phyloP scores from a whole-genome alignment of 441 rosid species.

The Mallotus repandus region DNA sequence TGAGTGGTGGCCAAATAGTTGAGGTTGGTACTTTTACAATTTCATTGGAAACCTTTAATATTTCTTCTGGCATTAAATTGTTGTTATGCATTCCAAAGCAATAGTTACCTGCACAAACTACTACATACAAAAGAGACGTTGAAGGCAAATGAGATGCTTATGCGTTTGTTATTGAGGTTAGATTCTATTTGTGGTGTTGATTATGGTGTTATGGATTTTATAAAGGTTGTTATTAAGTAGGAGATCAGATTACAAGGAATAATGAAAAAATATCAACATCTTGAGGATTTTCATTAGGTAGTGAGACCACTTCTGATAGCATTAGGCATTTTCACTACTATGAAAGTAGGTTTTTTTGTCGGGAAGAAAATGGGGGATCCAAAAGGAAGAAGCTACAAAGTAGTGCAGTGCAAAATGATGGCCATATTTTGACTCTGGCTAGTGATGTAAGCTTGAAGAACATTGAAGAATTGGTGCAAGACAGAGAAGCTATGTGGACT shows the following conservation, averaged over 20 bases:
- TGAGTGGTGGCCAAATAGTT: slow-evolving; percentile 70
- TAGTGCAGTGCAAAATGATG: slow-evolving; percentile 29
- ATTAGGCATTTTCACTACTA: slow-evolving; percentile 59
- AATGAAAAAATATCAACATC: slow-evolving; percentile 70
- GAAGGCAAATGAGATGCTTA: slow-evolving; percentile 52
- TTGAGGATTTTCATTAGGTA: slow-evolving; percentile 92
- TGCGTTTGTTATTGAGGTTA: slow-evolving; percentile 51
- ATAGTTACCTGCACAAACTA: not conserved
- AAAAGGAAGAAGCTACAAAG: slow-evolving; percentile 38
- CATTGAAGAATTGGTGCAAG: slow-evolving; percentile 53
- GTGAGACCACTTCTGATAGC: slow-evolving; percentile 77
- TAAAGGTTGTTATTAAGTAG: slow-evolving; percentile 46
- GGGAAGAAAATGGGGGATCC: slow-evolving; percentile 50
- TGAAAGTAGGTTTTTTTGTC: slow-evolving; percentile 58
- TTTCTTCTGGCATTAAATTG: not conserved
- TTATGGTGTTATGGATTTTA: slow-evolving; percentile 49
- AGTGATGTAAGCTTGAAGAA: slow-evolving; percentile 42
- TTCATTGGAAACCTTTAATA: not conserved
- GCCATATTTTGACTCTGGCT: slow-evolving; percentile 45
- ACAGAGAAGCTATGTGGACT: slow-evolving; percentile 38
- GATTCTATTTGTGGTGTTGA: slow-evolving; percentile 59
- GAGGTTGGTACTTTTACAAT: slow-evolving; percentile 50
- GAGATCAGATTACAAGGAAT: slow-evolving; percentile 61
- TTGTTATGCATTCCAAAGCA: not conserved
- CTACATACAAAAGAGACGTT: slow-evolving; percentile 39